Percentiles rank a stretch among this genome's conserved stretches.
Evolutionary conservation across 1,284 basidiomycete species (phyloP).

Genomic region (Mycena citricolor): DNA sequence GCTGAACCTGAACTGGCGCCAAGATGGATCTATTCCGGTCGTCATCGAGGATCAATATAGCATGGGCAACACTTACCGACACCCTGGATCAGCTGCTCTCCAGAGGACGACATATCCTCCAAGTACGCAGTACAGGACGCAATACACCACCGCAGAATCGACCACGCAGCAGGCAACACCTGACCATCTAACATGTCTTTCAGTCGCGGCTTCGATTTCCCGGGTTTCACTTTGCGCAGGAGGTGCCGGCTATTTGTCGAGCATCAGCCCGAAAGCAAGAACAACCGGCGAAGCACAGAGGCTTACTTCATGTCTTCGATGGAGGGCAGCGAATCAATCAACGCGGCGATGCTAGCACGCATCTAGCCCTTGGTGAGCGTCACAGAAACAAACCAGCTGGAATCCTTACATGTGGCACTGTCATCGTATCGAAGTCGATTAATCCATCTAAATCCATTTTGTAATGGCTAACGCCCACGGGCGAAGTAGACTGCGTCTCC

Average conservation of each 20-base stretch:
- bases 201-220: constrained; percentile 50
- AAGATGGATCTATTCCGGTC: constrained; percentile 37
- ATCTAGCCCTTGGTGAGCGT: constrained; percentile 37
- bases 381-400: neutral
- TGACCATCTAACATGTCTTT: constrained; percentile 43
- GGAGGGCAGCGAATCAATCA: constrained; percentile 50
- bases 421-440: constrained; percentile 19
- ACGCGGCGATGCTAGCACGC: constrained; percentile 40
- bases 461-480: neutral
- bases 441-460: constrained; percentile 14
- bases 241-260: constrained; percentile 38
- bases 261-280: neutral
- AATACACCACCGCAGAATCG: constrained; percentile 60
- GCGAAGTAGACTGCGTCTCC: constrained; percentile 38
- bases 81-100: constrained; percentile 48
- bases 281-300: neutral
- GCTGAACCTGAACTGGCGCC: constrained; percentile 62
- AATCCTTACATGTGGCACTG: constrained; percentile 17
- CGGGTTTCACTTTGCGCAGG: constrained; percentile 43
- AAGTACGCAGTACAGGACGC: constrained; percentile 66
- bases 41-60: constrained; percentile 1
- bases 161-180: constrained; percentile 58
- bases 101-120: constrained; percentile 51
- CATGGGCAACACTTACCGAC: constrained; percentile 39
- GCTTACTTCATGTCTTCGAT: constrained; percentile 50